A percentile compares a stretch with the other conserved stretches of the same genome.
phyloP scores from a whole-genome alignment of 1,284 basidiomycete genomes.

The Pseudozyma pruni region DNA sequence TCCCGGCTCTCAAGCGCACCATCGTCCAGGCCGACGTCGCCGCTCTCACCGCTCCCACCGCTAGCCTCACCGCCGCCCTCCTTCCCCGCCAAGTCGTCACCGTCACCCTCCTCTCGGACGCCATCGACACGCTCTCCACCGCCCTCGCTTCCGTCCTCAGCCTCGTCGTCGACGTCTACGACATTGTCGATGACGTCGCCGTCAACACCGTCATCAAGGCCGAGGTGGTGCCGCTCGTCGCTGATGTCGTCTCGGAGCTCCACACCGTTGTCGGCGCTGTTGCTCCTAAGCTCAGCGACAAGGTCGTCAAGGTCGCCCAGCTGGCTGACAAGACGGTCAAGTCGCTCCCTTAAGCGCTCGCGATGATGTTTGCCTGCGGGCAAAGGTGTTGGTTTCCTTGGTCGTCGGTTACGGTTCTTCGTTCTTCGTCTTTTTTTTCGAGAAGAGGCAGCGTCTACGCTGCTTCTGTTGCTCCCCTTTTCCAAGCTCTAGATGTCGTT shows the following conservation, averaged over 20 bases:
- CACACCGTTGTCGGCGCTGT: neutral
- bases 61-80: conserved; percentile 1
- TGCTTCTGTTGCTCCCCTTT: too few species aligned
- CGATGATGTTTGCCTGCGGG: too few species aligned
- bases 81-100: neutral
- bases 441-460: neutral
- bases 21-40: conserved; percentile 3
- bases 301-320: conserved; percentile 1
- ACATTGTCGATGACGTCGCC: conserved; percentile 4
- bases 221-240: conserved; percentile 11
- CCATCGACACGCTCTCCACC: conserved; percentile 6
- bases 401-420: neutral
- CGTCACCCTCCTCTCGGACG: conserved; percentile 9
- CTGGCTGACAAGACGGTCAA: conserved; percentile 12
- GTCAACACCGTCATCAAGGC: conserved; percentile 10
- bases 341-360: conserved; percentile 3
- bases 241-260: neutral
- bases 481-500: too few species aligned
- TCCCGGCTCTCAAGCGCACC: conserved; percentile 11
- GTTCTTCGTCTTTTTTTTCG: neutral
- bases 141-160: neutral
- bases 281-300: neutral
- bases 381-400: too few species aligned
- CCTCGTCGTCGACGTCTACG: conserved; percentile 15
- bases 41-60: too few species aligned